phyloP scores from a whole-genome alignment of 2,329 filamentous ascomycete genomes.

The Ophiostoma australiae region DNA sequence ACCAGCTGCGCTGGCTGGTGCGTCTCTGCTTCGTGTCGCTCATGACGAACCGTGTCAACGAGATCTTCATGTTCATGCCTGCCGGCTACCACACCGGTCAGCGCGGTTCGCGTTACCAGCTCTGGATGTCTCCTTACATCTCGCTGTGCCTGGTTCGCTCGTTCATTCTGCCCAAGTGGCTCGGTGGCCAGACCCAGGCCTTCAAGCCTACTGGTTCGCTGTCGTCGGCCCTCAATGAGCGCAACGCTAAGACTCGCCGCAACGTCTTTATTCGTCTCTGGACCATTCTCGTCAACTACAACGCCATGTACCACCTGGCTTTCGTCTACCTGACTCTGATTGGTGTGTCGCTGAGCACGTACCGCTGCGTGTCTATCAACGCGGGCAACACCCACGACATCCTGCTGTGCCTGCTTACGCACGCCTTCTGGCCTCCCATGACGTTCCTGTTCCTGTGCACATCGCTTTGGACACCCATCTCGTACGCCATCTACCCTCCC shows the following conservation, averaged over 20 bases:
- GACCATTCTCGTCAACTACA: slow-evolving; percentile 52
- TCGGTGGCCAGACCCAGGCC: slow-evolving; percentile 53
- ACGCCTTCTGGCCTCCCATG: slow-evolving; percentile 58
- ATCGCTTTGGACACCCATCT: slow-evolving; percentile 54
- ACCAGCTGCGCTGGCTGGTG: slow-evolving; percentile 56
- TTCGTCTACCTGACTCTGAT: slow-evolving; percentile 38
- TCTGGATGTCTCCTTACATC: slow-evolving; percentile 61
- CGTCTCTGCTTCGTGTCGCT: slow-evolving; percentile 50
- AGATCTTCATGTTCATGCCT: slow-evolving; percentile 55
- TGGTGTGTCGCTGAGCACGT: slow-evolving; percentile 46
- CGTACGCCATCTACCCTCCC: slow-evolving; percentile 58
- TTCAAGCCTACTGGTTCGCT: slow-evolving; percentile 59
- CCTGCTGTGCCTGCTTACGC: slow-evolving; percentile 52
- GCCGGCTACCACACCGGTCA: slow-evolving; percentile 56
- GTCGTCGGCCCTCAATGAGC: slow-evolving; percentile 53
- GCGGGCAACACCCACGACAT: slow-evolving; percentile 51
- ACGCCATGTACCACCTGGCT: slow-evolving; percentile 42
- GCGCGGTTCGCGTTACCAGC: slow-evolving; percentile 50
- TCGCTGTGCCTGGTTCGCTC: slow-evolving; percentile 53
- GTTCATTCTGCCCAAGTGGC: slow-evolving; percentile 55
- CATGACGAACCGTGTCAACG: slow-evolving; percentile 50
- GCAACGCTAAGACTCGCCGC: slow-evolving; percentile 48
- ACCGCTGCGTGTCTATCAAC: slow-evolving; percentile 38
- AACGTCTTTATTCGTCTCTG: slow-evolving; percentile 50
- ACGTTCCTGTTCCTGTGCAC: slow-evolving; percentile 52